These are phyloP conservation scores for Exophiala aquamarina DNA, from an alignment of 2,329 filamentous ascomycete genomes.

Conservation along the genomic window DNA sequence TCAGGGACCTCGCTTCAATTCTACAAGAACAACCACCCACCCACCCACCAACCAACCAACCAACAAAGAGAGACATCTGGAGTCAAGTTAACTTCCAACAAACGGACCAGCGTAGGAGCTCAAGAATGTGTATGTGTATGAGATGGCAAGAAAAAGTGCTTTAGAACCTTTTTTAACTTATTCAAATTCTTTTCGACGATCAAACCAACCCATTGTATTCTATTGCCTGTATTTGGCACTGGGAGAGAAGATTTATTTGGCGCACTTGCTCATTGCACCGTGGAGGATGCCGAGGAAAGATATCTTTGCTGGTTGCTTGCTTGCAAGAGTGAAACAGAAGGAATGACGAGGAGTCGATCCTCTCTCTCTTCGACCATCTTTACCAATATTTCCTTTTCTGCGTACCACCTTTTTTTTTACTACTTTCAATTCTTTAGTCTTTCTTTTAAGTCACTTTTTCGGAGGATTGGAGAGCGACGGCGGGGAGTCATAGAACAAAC, in stretches of 20 bases:
- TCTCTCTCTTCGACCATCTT: not conserved
- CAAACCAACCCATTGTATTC: slow-evolving; percentile 16
- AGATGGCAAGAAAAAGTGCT: slow-evolving; percentile 14
- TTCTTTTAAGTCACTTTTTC: not conserved
- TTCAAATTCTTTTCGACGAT: slow-evolving; percentile 9
- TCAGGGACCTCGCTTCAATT: slow-evolving; percentile 9
- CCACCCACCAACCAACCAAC: no score
- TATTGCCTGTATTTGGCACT: slow-evolving; percentile 10
- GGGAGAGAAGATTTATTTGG: slow-evolving; percentile 1
- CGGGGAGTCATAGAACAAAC: not conserved
- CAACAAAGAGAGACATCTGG: not conserved
- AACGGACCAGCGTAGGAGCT: slow-evolving; percentile 18
- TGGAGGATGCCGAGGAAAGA: not conserved
- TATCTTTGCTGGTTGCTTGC: not conserved
- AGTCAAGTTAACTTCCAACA: not conserved
- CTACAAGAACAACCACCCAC: not conserved
- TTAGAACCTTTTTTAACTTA: slow-evolving; percentile 17
- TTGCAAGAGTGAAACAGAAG: no score
- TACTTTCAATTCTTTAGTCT: not conserved
- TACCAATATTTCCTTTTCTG: not conserved
- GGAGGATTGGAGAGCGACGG: not conserved
- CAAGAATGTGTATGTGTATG: slow-evolving; percentile 15
- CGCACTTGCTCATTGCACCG: no score
- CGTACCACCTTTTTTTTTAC: not conserved
- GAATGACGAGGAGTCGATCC: no score